A percentile compares a stretch with the other conserved stretches of the same genome.
Evolutionary conservation across 306 rosid genomes (phyloP).

Genomic region (Corylus avellana): DNA sequence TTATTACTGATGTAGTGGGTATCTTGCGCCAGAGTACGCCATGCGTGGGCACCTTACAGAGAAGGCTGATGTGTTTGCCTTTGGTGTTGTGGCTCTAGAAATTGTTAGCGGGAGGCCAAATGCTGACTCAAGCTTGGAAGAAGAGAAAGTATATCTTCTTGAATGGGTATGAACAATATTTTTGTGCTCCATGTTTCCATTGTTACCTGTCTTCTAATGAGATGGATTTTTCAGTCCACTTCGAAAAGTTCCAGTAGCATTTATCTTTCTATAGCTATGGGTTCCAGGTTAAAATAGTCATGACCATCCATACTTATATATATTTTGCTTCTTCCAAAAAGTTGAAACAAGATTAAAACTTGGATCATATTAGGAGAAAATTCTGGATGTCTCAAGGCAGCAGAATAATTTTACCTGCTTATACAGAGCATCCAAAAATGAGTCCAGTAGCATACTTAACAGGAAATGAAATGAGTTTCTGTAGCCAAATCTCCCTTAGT

Average conservation of each 20-base stretch:
- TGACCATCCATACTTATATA: too few species aligned
- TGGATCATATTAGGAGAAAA: not conserved
- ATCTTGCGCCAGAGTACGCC: slow-evolving; percentile 87
- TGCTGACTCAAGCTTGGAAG: slow-evolving; percentile 58
- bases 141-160: slow-evolving; percentile 62
- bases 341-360: not conserved
- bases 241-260: not conserved
- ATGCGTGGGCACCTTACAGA: slow-evolving; percentile 86
- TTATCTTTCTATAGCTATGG: not conserved
- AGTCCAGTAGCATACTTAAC: not conserved
- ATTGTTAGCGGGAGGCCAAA: slow-evolving; percentile 73
- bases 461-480: slow-evolving; percentile 1
- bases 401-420: not conserved
- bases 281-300: not conserved
- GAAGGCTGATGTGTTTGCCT: slow-evolving; percentile 82
- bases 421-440: not conserved
- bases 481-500: not conserved
- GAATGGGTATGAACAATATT: slow-evolving; percentile 59
- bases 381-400: not conserved
- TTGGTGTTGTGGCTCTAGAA: slow-evolving; percentile 85
- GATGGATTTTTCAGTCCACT: not conserved
- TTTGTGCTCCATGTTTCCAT: slow-evolving; percentile 1
- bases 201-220: not conserved
- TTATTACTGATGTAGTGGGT: slow-evolving; percentile 54
- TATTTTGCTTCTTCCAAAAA: too few species aligned